Base-by-base conservation (phyloP, 148 eudicot genomes). In the Vaccinium darrowii region DNA sequence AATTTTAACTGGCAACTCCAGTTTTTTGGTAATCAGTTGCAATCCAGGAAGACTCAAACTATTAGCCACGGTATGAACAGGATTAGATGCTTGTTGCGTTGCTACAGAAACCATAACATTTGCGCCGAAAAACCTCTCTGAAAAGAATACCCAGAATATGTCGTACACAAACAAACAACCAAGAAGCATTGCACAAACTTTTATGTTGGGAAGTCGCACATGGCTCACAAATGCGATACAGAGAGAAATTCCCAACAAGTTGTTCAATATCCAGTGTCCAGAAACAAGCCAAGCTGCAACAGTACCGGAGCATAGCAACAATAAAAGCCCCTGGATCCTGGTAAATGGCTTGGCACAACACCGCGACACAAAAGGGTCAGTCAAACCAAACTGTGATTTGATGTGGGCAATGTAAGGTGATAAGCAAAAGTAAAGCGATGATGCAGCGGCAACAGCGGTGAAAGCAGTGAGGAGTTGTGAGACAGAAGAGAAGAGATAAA, bases 21-120 rank as follows among this genome's bases (percentile, higher is more conserved):
- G 90, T 84, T 97, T 95, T 81, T 94, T 94, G 1, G 99, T 94
- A 57, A 97, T 97, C 86, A 94, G 57, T 89, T 94, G 95, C 89
- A 95, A 83, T 43, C 99, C 99, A 62, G 99, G 99, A 86, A 97
- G 99, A 86, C 92, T 95, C 88, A 97, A 94, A 88, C 98, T 94
- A 88, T 91, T 75, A 81, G 98, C 99, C 79, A 97, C 98, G 3
- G 98, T 97, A 86, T 97, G 99, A 80, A 97, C 94, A 30, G 99
- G 99, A 89, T 97, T 97, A 27, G 98, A 92, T 33, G 99, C 99
- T 87, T 97, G 98, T 84, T 97, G 97, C 80, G 98, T 97, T 76
- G 99, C 99, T 75, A 97, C 99, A 0, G 99, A 95, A 54, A 97
- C 99, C 99, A 97, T 97, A 33, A 97, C 99, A 83, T 97, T 97